Base-by-base conservation (phyloP, 495 filamentous ascomycete species). In the Monascus purpureus region DNA sequence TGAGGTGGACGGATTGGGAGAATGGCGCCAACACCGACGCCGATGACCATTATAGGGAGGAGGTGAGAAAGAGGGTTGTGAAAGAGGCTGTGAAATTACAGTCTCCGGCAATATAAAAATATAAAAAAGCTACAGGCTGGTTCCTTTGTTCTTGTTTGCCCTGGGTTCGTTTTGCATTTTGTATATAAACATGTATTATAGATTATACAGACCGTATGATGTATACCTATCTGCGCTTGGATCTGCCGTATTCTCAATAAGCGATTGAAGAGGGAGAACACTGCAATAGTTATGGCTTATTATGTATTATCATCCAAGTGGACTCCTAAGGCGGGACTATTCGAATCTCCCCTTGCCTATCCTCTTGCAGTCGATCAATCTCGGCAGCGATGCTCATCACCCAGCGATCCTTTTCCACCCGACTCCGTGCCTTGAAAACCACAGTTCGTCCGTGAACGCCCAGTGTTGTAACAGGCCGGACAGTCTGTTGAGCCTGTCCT, bases 391-490 rank as follows among this genome's bases (percentile, higher is more conserved):
- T 76, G 37, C 63, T 75, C 59, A 81, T 52, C 18, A 84, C 79
- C 79, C 79, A 84, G 25, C 72, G 70, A 57, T 84, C 79, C 37
- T 78, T 73, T 49, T 83, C 79, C 9, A 77, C 64, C 14, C 79
- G 63, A 51, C 69, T 80, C 28, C 77, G 64, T 17, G 79, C 67
- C 49, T 75, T 78, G 42, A 84, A 83, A 9, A 84, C 77, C 20
- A 77, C 69, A 22, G 70, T 75, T 35, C 75, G 61, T 14, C 79
- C 79, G 30, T 70, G 65, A 15, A 65, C 62, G 3, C 78, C 78
- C 31, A 82, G 49, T 17, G 51, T 55, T 6, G 70, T 67, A 3
- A 76, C 72, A 36, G 65, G 59, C 24, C 63, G 61, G 31, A 68
- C 29, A 16, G 51, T 54, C 24, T 55, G 41, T 26, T 56, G 61